These are phyloP conservation scores for Penicillium steckii DNA, from an alignment of 495 filamentous ascomycete species.

Conservation along the genomic window DNA sequence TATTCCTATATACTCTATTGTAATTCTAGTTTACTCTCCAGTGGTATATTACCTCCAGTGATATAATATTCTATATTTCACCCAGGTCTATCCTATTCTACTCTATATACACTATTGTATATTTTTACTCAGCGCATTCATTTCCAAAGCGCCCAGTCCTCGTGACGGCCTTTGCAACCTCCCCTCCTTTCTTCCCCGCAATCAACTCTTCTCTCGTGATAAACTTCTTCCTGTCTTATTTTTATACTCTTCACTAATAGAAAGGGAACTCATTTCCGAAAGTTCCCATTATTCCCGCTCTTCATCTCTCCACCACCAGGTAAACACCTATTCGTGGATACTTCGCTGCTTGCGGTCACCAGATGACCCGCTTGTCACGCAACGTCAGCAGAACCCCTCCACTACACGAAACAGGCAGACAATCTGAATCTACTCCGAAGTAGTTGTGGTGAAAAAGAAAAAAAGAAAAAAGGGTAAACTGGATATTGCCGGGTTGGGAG, in stretches of 20 bases:
- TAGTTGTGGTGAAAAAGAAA: neutral
- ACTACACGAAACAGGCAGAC: neutral
- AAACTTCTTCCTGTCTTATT: neutral
- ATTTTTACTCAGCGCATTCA: neutral
- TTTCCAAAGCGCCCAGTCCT: conserved; percentile 4
- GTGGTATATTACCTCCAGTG: too few species aligned
- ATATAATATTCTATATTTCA: too few species aligned
- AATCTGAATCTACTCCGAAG: neutral
- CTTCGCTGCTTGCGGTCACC: conserved; percentile 25
- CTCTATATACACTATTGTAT: too few species aligned
- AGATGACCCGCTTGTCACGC: conserved; percentile 26
- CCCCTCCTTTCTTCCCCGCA: conserved; percentile 12
- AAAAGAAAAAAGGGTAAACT: neutral
- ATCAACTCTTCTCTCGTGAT: neutral
- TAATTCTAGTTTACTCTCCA: too few species aligned
- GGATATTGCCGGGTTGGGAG: conserved; percentile 7
- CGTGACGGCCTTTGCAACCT: conserved; percentile 9
- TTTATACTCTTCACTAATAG: neutral
- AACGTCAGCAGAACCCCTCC: conserved; percentile 15
- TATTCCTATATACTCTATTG: too few species aligned
- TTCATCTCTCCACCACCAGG: neutral
- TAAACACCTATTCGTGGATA: neutral
- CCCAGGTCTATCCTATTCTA: neutral
- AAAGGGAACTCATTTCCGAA: neutral
- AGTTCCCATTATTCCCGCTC: too few species aligned